Evolutionary conservation across 2,329 filamentous ascomycete species (phyloP), one percentile per base, ranked within the genome.

Genomic region (Aureobasidium mangrovei): DNA sequence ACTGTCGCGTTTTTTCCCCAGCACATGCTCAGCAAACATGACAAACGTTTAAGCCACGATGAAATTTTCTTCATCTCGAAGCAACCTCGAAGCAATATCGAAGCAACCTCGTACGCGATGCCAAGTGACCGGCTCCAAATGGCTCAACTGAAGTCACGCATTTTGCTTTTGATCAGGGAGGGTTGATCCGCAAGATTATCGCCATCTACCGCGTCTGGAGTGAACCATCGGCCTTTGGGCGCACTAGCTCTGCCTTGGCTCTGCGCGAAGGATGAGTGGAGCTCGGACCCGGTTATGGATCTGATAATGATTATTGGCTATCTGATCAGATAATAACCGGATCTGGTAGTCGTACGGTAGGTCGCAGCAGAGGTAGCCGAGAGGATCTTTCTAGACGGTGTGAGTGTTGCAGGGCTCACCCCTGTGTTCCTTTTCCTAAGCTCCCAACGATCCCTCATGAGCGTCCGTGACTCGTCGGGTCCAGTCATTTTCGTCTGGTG

Each of bases 161-260:
- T 26, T 9, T 12, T 29, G 5, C 7, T 9, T 5, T 3, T 27
- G 2, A 2, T 8, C 18, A 12, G 44, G 6, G 33, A 31, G 39
- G 9, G 26, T 29, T 52, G 48, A 43, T 52, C 48, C 48, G 40
- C 32, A 39, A 53, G 40, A 53, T 53, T 53, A 43, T 53, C 49
- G 49, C 49, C 38, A 6, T 3, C 31, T 26, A 9, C 29, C n/a
- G 4, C 28, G n/a, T 29, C 8, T 26, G 31, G 10, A 10, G 4
- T 4, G 4, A 44, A 31, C 27, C 18, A 8, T 9, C 18, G 18
- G 39, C 27, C 5, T 24, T 35, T 12, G 32, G 32, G 32, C 32
- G 7, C 32, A 35, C 32, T 35, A 18, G 18, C 18, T 18, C 12
- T 12, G 12, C 12, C n/a, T 7, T 41, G 39, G 39, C 39, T 41